These are phyloP conservation scores for Bocquillonia castaneifolia DNA, from an alignment of 441 rosid species.

Conservation along the genomic window DNA sequence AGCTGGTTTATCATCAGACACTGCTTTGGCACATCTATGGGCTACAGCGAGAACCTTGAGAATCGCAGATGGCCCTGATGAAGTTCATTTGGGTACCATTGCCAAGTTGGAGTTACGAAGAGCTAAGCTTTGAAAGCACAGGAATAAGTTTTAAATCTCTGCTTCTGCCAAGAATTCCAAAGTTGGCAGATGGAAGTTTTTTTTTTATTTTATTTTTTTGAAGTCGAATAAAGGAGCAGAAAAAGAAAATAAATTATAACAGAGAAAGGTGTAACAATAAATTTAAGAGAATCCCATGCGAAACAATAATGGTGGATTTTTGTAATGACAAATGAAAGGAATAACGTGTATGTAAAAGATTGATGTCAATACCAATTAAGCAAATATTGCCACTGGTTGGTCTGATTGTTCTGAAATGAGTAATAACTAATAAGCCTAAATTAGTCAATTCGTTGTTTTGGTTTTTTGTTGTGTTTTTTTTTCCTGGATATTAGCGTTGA, in stretches of 20 bases:
- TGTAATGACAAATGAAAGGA: neutral
- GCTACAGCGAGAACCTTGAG: slow-evolving; percentile 85
- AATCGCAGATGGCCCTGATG: slow-evolving; percentile 92
- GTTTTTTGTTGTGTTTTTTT: too few species aligned
- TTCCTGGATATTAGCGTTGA: too few species aligned
- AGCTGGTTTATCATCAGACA: slow-evolving; percentile 75
- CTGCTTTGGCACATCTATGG: slow-evolving; percentile 83
- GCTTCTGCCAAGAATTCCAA: neutral
- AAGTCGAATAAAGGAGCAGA: neutral
- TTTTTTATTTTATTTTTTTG: neutral
- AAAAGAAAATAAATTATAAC: neutral
- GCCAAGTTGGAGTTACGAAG: slow-evolving; percentile 73
- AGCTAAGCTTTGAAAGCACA: slow-evolving; percentile 59
- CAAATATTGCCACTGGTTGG: too few species aligned
- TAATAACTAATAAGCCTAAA: too few species aligned
- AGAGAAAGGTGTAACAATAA: neutral
- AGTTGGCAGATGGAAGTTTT: neutral
- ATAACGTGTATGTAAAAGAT: too few species aligned
- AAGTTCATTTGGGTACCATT: slow-evolving; percentile 89
- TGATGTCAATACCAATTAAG: too few species aligned
- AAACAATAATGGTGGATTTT: neutral
- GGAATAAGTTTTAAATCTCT: neutral
- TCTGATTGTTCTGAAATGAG: too few species aligned
- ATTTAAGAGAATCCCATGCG: neutral
- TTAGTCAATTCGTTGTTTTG: too few species aligned